Conservation (phyloP, 768 basidiomycete genomes). For the Cyclocybe aegerita region DNA sequence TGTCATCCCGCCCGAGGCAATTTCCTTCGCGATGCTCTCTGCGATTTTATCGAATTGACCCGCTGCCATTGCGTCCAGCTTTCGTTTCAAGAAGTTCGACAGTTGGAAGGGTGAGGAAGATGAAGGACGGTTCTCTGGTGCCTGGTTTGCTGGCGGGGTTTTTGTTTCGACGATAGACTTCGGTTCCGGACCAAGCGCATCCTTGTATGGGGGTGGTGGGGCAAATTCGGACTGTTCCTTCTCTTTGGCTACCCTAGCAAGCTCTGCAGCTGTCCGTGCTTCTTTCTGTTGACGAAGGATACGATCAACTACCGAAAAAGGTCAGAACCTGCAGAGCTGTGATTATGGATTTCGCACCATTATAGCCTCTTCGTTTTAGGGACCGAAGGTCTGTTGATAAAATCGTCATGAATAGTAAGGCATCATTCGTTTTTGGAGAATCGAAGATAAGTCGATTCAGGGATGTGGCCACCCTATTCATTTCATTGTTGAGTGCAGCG, state of each 20-base stretch:
- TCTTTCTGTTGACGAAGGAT: conserved; percentile 84
- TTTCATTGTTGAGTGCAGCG: not conserved
- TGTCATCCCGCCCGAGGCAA: no score
- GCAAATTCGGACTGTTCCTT: conserved; percentile 22
- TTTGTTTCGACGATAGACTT: not conserved
- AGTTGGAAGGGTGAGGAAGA: no score
- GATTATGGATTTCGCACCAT: conserved; percentile 45
- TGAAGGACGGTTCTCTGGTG: no score
- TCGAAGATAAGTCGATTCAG: conserved; percentile 80
- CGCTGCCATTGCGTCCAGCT: no score
- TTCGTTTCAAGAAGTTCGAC: no score
- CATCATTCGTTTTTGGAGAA: conserved; percentile 80
- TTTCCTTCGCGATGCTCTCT: no score
- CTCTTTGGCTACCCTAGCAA: conserved; percentile 29
- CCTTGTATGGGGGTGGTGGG: not conserved
- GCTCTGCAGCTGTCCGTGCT: conserved; percentile 56
- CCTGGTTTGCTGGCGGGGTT: not conserved
- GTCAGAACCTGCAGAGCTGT: conserved; percentile 12
- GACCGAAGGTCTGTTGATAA: conserved; percentile 86
- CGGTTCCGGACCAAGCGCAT: not conserved
- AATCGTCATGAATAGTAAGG: conserved; percentile 89
- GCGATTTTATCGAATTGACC: no score
- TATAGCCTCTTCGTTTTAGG: conserved; percentile 81
- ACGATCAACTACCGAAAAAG: conserved; percentile 67
- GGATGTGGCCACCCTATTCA: conserved; percentile 74